A percentile compares a stretch with the other conserved stretches of the same genome.
These are phyloP conservation scores for Laetiporus sulphureus DNA, from an alignment of 1,284 basidiomycete genomes.

Conservation along the genomic window DNA sequence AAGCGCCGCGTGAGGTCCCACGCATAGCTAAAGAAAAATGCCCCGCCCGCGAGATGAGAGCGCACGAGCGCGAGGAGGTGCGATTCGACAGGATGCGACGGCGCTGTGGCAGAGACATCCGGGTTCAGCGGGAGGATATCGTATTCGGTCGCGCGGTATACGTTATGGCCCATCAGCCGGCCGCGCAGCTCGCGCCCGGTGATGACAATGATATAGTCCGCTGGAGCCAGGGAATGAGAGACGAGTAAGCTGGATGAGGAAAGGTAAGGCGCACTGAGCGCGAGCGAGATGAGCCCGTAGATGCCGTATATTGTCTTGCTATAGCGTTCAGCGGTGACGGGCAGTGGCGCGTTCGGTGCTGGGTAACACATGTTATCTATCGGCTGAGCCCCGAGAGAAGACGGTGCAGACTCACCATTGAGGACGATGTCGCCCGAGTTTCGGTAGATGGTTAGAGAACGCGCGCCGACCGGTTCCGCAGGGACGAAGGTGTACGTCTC, in stretches of 20 bases:
- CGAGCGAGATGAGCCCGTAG: conserved; percentile 78
- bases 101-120: conserved; percentile 54
- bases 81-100: conserved; percentile 81
- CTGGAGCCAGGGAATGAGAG: conserved; percentile 33
- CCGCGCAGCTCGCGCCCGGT: conserved; percentile 80
- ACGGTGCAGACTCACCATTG: conserved; percentile 42
- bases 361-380: conserved; percentile 8
- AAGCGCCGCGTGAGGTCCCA: conserved; percentile 89
- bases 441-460: conserved; percentile 64
- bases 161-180: conserved; percentile 75
- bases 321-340: conserved; percentile 48
- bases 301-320: conserved; percentile 75
- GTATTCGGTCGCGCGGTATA: conserved; percentile 90
- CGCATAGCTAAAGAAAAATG: conserved; percentile 88
- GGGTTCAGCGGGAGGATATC: conserved; percentile 84
- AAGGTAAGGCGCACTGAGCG: conserved; percentile 64
- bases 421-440: conserved; percentile 67
- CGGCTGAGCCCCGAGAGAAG: conserved; percentile 2
- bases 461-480: conserved; percentile 51
- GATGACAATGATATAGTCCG: conserved; percentile 90
- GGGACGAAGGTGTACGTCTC: conserved; percentile 76
- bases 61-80: conserved; percentile 85
- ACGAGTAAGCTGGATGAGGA: not conserved
- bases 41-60: conserved; percentile 75
- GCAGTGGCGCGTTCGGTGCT: conserved; percentile 52